Base-by-base conservation (phyloP, 176 grass and related monocot genomes). In the Pontederia crassipes region DNA sequence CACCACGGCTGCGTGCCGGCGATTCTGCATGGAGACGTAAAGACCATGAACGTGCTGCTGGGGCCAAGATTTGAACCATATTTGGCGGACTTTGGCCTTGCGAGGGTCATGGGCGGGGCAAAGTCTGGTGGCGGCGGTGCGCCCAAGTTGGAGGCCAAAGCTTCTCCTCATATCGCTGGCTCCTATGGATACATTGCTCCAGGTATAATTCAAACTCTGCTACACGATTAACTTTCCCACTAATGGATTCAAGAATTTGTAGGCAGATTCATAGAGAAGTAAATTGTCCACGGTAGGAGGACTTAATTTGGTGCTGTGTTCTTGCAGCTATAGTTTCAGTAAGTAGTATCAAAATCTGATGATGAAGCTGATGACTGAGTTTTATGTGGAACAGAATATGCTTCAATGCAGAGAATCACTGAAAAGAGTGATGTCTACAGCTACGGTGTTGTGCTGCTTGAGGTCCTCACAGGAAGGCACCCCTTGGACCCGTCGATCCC, bases 1-100 rank as follows among this genome's bases (percentile, higher is more conserved):
- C 91, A 95, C 80, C 91, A 95, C n/a, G 91, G 90, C 79, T 95
- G 91, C 64, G 72, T 90, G 12, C 91, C 91, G 2, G 91, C 86
- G 28, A 95, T 95, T 64, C 54, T 95, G 50, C 91, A 95, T 54
- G 91, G 91, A 0, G 91, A 95, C 57, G 77, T 95, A 40, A 95
- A 95, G 86, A 62, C 91, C 57, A 90, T 95, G 91, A 95, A 95
- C 69, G 86, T 95, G 24, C 56, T 95, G 17, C 73, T 95, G 64
- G 91, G 91, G 2, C 80, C 83, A 3, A 48, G 73, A 18, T 87
- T 87, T 61, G 91, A 96, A 54, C 91, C 91, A 0, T 96, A 90
- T 75, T 67, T 96, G 12, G 91, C 91, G 15, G 91, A 96, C 79
- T 96, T 96, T 59, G 91, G 91, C 7, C 91, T 96, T 59, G 80